Evolutionary conservation across 306 rosid genomes (phyloP), one percentile per base, ranked within the genome.

Genomic region (Comarum palustre): DNA sequence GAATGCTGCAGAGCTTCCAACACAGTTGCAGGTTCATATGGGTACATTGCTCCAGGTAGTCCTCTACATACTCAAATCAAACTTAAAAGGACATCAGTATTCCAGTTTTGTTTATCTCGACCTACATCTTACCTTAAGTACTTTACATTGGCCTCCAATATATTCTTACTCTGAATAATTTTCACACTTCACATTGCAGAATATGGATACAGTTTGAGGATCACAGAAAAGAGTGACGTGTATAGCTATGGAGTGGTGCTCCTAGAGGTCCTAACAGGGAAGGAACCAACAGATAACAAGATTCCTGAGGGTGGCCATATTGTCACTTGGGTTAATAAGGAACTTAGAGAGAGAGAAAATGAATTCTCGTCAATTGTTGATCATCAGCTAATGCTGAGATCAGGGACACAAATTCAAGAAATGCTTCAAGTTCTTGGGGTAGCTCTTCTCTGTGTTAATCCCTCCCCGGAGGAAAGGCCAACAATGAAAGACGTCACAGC

Each of bases 41-140:
- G 98, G 29, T 93, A 93, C 84, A 93, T 93, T 54, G 98, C 98
- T 75, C 98, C 98, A 8, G 98, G 97, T 89, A 85, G 92, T 81
- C 5, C 29, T 59, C 57, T 79, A 16, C 65, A 63, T 16, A n/a
- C 42, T 39, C 24, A 57, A 77, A 8, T 57, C 14, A 22, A 58
- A 75, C 58, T 24, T 42, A 32, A 41, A 39, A 41, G 12, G 24
- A 17, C 16, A 43, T 22, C 22, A 65, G 47, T 10, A 36, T 22
- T 25, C 47, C 25, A 67, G 42, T 22, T 29, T 41, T 20, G 15
- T 20, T 51, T 0, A 8, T 51, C 27, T 51, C 24, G 3, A 11
- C 25, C 47, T 45, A 11, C 27, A 13, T 42, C 36, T 22, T 11
- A 41, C 3, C 17, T 66, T 38, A 13, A 25, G 31, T 59, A 17